phyloP scores from a whole-genome alignment of 108 stramenopile genomes.

The Skeletonema menzelii region DNA sequence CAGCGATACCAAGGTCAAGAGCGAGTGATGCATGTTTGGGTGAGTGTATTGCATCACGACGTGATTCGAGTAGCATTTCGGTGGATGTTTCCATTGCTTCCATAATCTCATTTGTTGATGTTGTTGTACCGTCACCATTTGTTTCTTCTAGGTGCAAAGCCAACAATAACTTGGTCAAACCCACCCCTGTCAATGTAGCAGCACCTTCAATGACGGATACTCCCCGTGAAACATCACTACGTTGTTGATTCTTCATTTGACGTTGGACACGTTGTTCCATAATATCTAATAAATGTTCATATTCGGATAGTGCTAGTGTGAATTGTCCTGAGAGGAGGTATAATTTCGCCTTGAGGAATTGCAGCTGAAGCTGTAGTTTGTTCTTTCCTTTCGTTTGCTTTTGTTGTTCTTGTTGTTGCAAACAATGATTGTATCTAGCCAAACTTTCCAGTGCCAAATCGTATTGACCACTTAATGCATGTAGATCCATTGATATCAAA shows the following conservation, averaged over 20 bases:
- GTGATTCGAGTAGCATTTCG: slow-evolving; percentile 42
- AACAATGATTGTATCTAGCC: slow-evolving; percentile 14
- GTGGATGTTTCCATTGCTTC: slow-evolving; percentile 40
- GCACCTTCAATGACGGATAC: slow-evolving; percentile 44
- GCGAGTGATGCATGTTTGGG: slow-evolving; percentile 22
- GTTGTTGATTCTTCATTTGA: slow-evolving; percentile 12
- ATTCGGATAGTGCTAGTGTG: slow-evolving; percentile 29
- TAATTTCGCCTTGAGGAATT: slow-evolving; percentile 32
- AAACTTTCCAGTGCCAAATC: slow-evolving; percentile 18
- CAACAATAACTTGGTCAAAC: slow-evolving; percentile 21
- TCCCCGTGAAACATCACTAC: background rate
- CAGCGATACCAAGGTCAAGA: slow-evolving; percentile 40
- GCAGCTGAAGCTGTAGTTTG: background rate
- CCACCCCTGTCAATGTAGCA: slow-evolving; percentile 38
- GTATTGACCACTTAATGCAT: slow-evolving; percentile 10
- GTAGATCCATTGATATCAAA: slow-evolving; percentile 19
- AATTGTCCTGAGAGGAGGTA: slow-evolving; percentile 32
- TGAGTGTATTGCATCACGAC: slow-evolving; percentile 32
- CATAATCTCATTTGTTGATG: slow-evolving; percentile 15
- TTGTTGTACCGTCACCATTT: background rate
- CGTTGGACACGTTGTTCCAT: slow-evolving; percentile 39
- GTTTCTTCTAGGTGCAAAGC: background rate
- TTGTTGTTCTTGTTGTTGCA: background rate
- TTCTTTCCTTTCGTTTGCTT: background rate
- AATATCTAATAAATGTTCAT: slow-evolving; percentile 35